Conservation (phyloP, 1,284 basidiomycete genomes). For the Hemileia vastatrix region DNA sequence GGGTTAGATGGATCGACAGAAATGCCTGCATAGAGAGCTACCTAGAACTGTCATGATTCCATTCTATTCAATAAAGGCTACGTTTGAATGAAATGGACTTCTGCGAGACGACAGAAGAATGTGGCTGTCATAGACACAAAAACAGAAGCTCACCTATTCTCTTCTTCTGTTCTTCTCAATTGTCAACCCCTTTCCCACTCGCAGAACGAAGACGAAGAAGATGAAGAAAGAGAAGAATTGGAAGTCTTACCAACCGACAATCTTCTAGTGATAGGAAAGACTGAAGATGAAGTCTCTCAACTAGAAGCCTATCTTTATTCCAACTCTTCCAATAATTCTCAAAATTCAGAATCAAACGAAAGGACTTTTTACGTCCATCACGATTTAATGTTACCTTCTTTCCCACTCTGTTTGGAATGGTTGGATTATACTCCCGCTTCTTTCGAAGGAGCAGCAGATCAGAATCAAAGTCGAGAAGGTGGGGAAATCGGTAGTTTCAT, state of each 20-base stretch:
- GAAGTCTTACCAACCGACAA: conserved; percentile 84
- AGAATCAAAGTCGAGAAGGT: conserved; percentile 34
- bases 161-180: background rate
- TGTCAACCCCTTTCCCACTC: background rate
- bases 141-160: background rate
- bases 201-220: conserved; percentile 55
- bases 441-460: conserved; percentile 40
- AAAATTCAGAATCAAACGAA: conserved; percentile 41
- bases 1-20: no score
- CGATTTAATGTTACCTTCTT: conserved; percentile 92
- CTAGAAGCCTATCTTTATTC: conserved; percentile 90
- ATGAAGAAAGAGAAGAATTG: conserved; percentile 76
- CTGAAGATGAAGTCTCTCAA: conserved; percentile 91
- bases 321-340: conserved; percentile 55
- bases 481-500: conserved; percentile 69
- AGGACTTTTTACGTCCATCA: conserved; percentile 94
- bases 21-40: no score
- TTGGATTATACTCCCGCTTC: conserved; percentile 75
- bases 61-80: no score
- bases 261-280: conserved; percentile 82
- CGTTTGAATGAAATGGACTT: no score
- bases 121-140: no score
- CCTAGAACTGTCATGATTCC: no score
- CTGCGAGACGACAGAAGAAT: no score
- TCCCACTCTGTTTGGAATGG: conserved; percentile 98